Base-by-base conservation (phyloP, 345 rosid species). In the Eucalyptus brandiana region DNA sequence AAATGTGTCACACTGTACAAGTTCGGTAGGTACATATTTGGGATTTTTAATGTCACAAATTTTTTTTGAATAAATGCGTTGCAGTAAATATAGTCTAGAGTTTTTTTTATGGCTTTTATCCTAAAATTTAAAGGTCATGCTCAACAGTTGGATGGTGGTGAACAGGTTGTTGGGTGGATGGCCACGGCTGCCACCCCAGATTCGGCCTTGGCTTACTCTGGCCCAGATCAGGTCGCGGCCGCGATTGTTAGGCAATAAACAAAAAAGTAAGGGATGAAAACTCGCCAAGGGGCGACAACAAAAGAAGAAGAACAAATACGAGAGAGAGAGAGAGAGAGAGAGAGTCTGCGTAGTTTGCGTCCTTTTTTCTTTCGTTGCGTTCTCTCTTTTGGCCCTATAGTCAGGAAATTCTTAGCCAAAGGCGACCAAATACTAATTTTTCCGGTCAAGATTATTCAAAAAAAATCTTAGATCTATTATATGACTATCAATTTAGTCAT, bases 1-100 rank as follows among this genome's bases (percentile, higher is more conserved):
- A 53, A 53, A 53, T 53, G 9, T 53, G 56, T 19, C 10, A 53
- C 10, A 19, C 2, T 8, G 0, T 53, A 53, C 10, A 53, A 53
- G 56, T 53, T 53, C 0, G 4, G 56, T 19, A 53, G 56, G 56
- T 19, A 53, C 24, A 53, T 0, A 0, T 8, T 53, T 19, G 11
- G 0, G 10, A 53, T 53, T 19, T 51, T 51, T 51, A 0, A 0
- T 6, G 9, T 17, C 21, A 51, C 4, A 51, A 51, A 53, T n/a
- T n/a, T n/a, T n/a, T 1, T 15, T 18, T 53, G 24, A 2, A 0
- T 3, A 8, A 53, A 19, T 53, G 58, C 10, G 0, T 19, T 1
- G 24, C 11, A 53, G 1, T 53, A 4, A 3, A 19, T 53, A 53
- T 53, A 19, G 0, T 53, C 58, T 53, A 53, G 58, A 53, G 58